Conservation (phyloP, 441 rosid genomes). For the Pelargonium australe region DNA sequence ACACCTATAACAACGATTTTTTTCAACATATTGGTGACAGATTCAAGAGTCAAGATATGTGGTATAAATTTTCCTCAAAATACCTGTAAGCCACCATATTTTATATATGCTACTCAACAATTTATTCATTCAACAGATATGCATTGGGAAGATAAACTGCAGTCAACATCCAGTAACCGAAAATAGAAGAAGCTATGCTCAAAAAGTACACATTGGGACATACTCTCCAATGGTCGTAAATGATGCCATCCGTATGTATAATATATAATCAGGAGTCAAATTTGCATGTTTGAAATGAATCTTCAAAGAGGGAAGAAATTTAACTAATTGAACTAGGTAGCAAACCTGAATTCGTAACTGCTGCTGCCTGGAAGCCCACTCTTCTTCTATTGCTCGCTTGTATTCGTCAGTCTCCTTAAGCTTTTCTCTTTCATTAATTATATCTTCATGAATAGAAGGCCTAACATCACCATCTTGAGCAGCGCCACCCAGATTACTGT, state of each 20-base stretch:
- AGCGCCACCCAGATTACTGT: not conserved
- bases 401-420: conserved; percentile 74
- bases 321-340: too few relatives aligned
- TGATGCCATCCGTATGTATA: too few relatives aligned
- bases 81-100: too few relatives aligned
- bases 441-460: conserved; percentile 26
- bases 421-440: conserved; percentile 62
- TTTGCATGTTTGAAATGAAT: too few relatives aligned
- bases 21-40: too few relatives aligned
- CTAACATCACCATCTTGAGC: conserved; percentile 18
- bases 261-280: too few relatives aligned
- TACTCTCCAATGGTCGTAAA: too few relatives aligned
- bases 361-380: conserved; percentile 70
- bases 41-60: too few relatives aligned
- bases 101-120: not conserved
- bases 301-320: too few relatives aligned
- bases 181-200: not conserved
- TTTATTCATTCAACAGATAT: not conserved
- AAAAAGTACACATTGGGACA: too few relatives aligned
- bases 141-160: not conserved
- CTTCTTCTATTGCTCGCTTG: conserved; percentile 68
- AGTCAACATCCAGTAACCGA: not conserved
- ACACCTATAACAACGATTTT: not conserved
- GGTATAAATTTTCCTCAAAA: too few relatives aligned
- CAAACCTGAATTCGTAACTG: conserved; percentile 68